A percentile compares a stretch with the other conserved stretches of the same genome.
phyloP scores from a whole-genome alignment of 73 alveolate species.

The Breviolum minutum region DNA sequence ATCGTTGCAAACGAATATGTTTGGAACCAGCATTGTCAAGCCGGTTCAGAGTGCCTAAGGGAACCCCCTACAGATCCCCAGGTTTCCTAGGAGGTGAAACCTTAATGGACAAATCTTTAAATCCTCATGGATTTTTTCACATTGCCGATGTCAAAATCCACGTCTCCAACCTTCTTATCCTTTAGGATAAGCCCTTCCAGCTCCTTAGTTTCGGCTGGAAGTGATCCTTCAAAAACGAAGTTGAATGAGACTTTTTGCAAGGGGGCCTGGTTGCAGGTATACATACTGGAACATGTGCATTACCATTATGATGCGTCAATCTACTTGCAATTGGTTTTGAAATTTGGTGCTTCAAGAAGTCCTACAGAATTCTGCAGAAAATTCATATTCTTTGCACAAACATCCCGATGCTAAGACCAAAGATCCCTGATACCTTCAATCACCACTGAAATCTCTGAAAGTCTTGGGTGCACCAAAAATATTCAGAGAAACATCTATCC shows the following conservation, averaged over 20 bases:
- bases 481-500: too few relatives aligned
- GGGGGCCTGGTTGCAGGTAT: neutral
- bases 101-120: neutral
- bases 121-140: too few relatives aligned
- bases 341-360: neutral
- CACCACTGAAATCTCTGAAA: too few relatives aligned
- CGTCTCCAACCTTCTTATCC: constrained; percentile 24
- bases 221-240: neutral
- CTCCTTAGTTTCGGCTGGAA: neutral
- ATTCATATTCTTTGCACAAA: neutral
- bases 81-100: neutral
- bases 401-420: too few relatives aligned
- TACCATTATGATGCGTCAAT: neutral
- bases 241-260: neutral
- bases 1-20: too few relatives aligned
- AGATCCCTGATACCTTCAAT: too few relatives aligned
- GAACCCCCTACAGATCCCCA: neutral
- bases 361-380: neutral
- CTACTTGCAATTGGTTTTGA: too few relatives aligned
- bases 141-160: too few relatives aligned
- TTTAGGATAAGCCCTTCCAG: constrained; percentile 51
- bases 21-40: too few relatives aligned
- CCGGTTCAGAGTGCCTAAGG: neutral
- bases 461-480: too few relatives aligned
- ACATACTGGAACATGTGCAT: neutral